These are phyloP conservation scores for Phanerodontia chrysosporium DNA, from an alignment of 768 basidiomycete genomes.

Conservation along the genomic window DNA sequence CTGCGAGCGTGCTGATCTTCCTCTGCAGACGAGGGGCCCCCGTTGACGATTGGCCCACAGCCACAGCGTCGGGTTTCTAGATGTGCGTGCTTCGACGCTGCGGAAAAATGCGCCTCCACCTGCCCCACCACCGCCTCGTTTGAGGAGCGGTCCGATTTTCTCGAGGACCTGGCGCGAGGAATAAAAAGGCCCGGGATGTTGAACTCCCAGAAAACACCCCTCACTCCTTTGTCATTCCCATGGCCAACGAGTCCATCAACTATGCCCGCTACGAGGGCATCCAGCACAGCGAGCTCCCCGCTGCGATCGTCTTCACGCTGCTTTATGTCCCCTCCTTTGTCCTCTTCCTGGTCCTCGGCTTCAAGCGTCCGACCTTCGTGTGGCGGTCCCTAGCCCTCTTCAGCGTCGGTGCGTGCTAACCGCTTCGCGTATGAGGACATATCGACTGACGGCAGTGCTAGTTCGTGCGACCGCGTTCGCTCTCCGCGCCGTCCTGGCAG, in stretches of 20 bases:
- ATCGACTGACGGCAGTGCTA: conserved; percentile 4
- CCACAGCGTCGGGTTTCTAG: background rate
- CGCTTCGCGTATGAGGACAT: background rate
- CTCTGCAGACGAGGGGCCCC: background rate
- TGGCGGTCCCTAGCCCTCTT: conserved; percentile 3
- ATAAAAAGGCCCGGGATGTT: background rate
- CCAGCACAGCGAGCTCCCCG: conserved; percentile 4
- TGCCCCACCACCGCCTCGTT: background rate
- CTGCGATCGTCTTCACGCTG: conserved; percentile 6
- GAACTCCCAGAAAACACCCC: background rate
- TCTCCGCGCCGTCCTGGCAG: conserved; percentile 25
- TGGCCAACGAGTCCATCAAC: background rate
- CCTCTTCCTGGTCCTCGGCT: background rate
- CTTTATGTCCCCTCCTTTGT: conserved; percentile 1
- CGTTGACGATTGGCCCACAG: background rate
- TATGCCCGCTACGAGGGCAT: conserved; percentile 6
- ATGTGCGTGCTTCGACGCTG: background rate
- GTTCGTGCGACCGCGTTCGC: conserved; percentile 28
- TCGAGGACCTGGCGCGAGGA: background rate
- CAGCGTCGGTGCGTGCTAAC: conserved; percentile 2
- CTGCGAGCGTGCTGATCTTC: background rate
- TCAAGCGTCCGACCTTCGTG: conserved; percentile 2
- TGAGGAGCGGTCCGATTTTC: background rate
- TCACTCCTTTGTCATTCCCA: background rate
- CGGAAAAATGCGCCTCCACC: background rate